These are phyloP conservation scores for Hymenoscyphus occultus DNA, from an alignment of 2,329 filamentous ascomycete genomes.

Conservation along the genomic window DNA sequence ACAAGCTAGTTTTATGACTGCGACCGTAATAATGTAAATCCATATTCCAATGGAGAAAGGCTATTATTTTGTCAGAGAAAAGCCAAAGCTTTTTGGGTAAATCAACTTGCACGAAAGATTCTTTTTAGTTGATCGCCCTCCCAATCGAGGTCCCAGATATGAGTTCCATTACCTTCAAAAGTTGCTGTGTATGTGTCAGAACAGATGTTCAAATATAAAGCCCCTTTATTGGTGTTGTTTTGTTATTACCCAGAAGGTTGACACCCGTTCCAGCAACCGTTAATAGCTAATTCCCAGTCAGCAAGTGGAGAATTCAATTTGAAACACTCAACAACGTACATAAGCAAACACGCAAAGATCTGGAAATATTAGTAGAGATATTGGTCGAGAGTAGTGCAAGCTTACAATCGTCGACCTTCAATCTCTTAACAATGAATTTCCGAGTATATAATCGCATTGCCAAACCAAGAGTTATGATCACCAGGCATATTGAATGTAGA, in stretches of 20 bases:
- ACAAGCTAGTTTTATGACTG: background rate
- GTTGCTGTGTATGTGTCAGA: background rate
- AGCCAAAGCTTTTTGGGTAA: no score
- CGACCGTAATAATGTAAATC: background rate
- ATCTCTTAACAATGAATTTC: constrained; percentile 1
- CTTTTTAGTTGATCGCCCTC: background rate
- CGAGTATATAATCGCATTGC: constrained; percentile 7
- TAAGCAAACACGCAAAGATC: constrained; percentile 2
- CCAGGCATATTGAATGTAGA: constrained; percentile 1
- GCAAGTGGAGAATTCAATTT: background rate
- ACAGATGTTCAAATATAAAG: background rate
- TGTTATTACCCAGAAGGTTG: background rate
- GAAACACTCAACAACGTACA: background rate
- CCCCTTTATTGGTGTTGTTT: background rate
- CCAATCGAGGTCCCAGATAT: constrained; percentile 1
- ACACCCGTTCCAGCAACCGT: background rate
- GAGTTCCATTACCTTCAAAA: background rate
- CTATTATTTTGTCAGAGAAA: background rate
- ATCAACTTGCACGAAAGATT: background rate
- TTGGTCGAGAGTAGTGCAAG: background rate
- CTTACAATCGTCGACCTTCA: constrained; percentile 6
- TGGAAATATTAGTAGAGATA: background rate
- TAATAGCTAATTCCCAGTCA: background rate
- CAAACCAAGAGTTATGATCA: background rate
- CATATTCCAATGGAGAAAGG: background rate